Evolutionary conservation across 805 yeast genomes (phyloP), one percentile per base, ranked within the genome.

Genomic region (Aciculoconidium aculeatum): DNA sequence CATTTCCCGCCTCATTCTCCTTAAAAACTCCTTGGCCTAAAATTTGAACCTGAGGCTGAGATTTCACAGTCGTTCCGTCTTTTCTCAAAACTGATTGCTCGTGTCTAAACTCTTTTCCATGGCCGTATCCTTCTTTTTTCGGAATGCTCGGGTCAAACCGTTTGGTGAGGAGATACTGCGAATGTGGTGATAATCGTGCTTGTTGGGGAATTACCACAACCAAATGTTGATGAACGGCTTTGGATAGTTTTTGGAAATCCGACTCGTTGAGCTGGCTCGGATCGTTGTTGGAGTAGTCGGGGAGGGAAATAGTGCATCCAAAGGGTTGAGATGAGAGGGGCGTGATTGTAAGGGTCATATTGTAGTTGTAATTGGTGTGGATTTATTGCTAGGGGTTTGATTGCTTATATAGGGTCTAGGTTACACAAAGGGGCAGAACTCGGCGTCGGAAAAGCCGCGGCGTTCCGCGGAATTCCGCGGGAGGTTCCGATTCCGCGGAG

Each of bases 1-100:
- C 77, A 36, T 75, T 70, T 33, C 80, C 84, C 3, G 58, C 55
- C 35, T 64, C 70, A 21, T 42, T 58, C 17, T 75, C 74, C 29
- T 61, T 72, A 61, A 79, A 80, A 3, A 55, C 49, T 9, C 94
- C 94, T 48, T 86, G 88, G 23, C 95, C 95, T 31, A 86, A 72
- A 49, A 85, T 82, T 61, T 85, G 94, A 12, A 86, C 95, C 53
- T 86, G 95, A 2, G 95, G 95, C 51, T 83, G 87, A 29, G 65
- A 55, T 25, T 90, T 88, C 25, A 85, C 83, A 6, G 87, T 70
- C 34, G 72, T 70, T 24, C 94, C 94, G 49, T 86, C 95, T 48
- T 80, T 81, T 39, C 75, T 75, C 39, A 86, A 69, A 14, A 86
- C 84, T 1, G 88, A 60, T 35, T 64, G 60, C 18, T 55, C 54